Base-by-base conservation (phyloP, 2,329 filamentous ascomycete species). In the Diaporthe caulivora region DNA sequence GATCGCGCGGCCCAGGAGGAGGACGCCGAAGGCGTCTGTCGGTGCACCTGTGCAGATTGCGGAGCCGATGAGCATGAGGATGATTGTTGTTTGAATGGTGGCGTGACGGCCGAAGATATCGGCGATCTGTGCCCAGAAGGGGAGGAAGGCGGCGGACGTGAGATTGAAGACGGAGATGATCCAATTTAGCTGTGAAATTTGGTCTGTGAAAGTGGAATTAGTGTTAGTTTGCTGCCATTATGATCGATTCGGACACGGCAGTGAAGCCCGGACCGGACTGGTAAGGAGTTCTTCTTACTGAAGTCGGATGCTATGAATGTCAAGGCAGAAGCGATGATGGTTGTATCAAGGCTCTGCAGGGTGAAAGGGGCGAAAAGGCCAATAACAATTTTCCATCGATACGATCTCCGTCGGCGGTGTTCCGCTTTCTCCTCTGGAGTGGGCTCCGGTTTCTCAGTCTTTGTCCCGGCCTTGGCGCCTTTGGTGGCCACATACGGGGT, bases 91-190 rank as follows among this genome's bases (percentile, higher is more conserved):
- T 64, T 92, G 90, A 10, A 94, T 82, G 7, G 88, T 84, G 8
- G 82, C 83, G 78, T 92, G 88, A 2, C 92, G 87, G 21, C 92
- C 92, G 76, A 92, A 92, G 37, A 93, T 86, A 76, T 93, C 90
- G 21, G 90, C 87, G 57, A 91, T 84, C 76, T 93, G 91, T 1
- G 89, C 90, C 82, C 91, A 93, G 69, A 89, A 87, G 4, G 91
- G 91, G 11, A 93, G 90, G 76, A 93, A 93, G 1, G 91, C 88
- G 1, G 92, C 91, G 0, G 90, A 89, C 0, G 91, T 92, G 18
- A 94, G 83, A 69, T 91, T 93, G 81, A 93, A 94, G 9, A 91
- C 86, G 0, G 92, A 91, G 24, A 93, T 88, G 78, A 94, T 92
- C 91, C 91, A 93, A 78, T 92, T 93, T 2, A 92, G 84, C 77